phyloP scores from a whole-genome alignment of 1,139 yeast genomes.

The Oligophagozyma castellii region DNA sequence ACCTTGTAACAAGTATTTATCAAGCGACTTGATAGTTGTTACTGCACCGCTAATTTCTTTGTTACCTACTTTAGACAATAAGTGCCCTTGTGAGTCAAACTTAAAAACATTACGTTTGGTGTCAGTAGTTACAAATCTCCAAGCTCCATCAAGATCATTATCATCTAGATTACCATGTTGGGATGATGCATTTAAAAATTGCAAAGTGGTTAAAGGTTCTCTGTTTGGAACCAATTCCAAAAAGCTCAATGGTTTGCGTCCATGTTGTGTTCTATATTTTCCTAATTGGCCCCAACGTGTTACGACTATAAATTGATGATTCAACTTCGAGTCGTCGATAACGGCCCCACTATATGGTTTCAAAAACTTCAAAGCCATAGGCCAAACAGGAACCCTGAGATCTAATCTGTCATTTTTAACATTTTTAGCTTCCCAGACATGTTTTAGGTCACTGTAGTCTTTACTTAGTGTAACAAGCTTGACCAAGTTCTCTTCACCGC shows the following conservation, averaged over 20 bases:
- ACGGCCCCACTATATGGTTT: constrained; percentile 9
- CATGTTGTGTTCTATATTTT: constrained; percentile 44
- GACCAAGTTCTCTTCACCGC: constrained; percentile 62
- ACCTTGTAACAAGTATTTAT: constrained; percentile 39
- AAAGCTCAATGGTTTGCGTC: constrained; percentile 39
- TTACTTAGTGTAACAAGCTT: constrained; percentile 29
- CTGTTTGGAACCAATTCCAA: constrained; percentile 26
- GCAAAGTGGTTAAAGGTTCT: constrained; percentile 17
- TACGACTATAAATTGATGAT: constrained; percentile 38
- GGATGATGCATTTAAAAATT: constrained; percentile 8
- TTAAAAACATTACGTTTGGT: constrained; percentile 31
- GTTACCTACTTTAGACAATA: constrained; percentile 30
- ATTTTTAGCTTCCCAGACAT: constrained; percentile 46
- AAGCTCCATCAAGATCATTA: constrained; percentile 6
- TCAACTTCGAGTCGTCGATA: constrained; percentile 15
- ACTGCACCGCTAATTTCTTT: constrained; percentile 34
- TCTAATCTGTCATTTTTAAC: constrained; percentile 55
- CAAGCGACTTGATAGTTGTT: constrained; percentile 18
- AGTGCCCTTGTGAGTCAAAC: constrained; percentile 32
- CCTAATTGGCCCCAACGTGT: constrained; percentile 37
- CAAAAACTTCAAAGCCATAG: constrained; percentile 28
- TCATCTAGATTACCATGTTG: constrained; percentile 13
- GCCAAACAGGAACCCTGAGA: constrained; percentile 55
- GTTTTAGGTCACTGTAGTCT: constrained; percentile 13
- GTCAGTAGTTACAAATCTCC: constrained; percentile 18